A percentile compares a stretch with the other conserved stretches of the same genome.
These are phyloP conservation scores for Gossypium lobatum DNA, from an alignment of 441 rosid genomes.

Conservation along the genomic window DNA sequence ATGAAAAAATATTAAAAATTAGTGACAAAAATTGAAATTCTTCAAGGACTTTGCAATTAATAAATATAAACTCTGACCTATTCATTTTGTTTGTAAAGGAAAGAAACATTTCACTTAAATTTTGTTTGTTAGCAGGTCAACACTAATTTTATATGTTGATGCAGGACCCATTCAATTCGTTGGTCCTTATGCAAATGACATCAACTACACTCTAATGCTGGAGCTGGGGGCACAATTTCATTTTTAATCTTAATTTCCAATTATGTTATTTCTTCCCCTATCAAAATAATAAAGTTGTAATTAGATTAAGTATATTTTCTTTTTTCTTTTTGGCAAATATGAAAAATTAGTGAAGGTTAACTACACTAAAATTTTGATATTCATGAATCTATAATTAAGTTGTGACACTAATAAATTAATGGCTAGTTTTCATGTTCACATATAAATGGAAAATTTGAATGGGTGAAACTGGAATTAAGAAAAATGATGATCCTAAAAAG, in stretches of 20 bases:
- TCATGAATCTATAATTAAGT: not conserved
- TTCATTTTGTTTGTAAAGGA: too few species aligned
- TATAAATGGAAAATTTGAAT: too few species aligned
- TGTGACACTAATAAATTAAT: not conserved
- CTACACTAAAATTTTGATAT: too few species aligned
- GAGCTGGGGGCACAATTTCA: conserved; percentile 58
- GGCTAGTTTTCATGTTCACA: too few species aligned
- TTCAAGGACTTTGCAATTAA: not conserved
- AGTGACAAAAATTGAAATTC: not conserved
- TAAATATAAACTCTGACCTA: too few species aligned
- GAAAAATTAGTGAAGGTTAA: too few species aligned
- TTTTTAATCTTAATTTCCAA: not conserved
- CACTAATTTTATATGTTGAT: not conserved
- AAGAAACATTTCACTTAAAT: not conserved
- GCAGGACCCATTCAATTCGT: conserved; percentile 89
- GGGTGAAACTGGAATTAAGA: too few species aligned
- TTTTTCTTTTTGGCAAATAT: not conserved
- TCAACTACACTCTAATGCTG: conserved; percentile 60
- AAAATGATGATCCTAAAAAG: too few species aligned
- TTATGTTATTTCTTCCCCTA: not conserved
- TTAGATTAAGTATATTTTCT: not conserved
- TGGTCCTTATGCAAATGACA: conserved; percentile 62
- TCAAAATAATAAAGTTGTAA: not conserved
- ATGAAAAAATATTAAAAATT: not conserved
- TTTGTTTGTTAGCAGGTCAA: not conserved